Conservation (phyloP, 805 yeast genomes). For the Scheffersomyces ergatensis region DNA sequence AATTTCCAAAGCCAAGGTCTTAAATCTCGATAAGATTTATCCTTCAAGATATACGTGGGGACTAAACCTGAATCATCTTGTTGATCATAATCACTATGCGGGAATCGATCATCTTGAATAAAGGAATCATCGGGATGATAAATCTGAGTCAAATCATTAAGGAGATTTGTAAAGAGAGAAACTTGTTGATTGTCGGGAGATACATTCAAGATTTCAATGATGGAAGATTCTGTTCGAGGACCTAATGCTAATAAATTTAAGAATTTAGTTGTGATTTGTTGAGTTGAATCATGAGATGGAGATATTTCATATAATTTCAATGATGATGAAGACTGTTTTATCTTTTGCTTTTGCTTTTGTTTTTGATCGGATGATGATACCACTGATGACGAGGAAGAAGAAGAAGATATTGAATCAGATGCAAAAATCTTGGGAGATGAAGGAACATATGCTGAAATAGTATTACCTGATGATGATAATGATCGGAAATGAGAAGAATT, state of each 20-base stretch:
- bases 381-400: neutral
- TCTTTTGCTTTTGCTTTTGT: too few relatives aligned
- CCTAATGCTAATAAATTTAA: conserved; percentile 49
- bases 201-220: conserved; percentile 18
- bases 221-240: conserved; percentile 30
- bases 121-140: conserved; percentile 31
- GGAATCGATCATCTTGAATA: conserved; percentile 27
- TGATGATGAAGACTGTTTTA: neutral
- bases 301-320: conserved; percentile 1
- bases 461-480: conserved; percentile 2
- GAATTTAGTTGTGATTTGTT: conserved; percentile 21
- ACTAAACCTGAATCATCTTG: neutral
- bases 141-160: conserved; percentile 26
- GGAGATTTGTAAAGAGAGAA: conserved; percentile 7
- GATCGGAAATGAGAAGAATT: too few relatives aligned
- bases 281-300: conserved; percentile 3
- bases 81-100: conserved; percentile 8
- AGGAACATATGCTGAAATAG: too few relatives aligned
- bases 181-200: conserved; percentile 9
- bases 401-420: too few relatives aligned
- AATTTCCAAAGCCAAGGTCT: conserved; percentile 38
- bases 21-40: conserved; percentile 39
- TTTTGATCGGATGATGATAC: neutral
- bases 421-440: too few relatives aligned
- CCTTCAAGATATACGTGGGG: conserved; percentile 29